Percentiles rank a stretch among this genome's conserved stretches.
phyloP scores from a whole-genome alignment of 306 rosid species.

The Vigna mungo region DNA sequence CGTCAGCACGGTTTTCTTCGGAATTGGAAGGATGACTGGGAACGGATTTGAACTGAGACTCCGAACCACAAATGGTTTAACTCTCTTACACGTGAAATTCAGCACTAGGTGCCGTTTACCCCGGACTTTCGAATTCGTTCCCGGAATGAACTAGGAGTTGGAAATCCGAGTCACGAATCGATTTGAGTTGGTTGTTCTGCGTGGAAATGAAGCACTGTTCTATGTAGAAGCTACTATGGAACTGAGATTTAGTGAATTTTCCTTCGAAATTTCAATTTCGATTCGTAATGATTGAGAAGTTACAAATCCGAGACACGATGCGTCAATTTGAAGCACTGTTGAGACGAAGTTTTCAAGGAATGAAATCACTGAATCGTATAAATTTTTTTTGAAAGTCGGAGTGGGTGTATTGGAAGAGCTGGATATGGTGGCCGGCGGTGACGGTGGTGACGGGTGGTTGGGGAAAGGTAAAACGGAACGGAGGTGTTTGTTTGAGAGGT shows the following conservation, averaged over 20 bases:
- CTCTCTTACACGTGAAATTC: constrained; percentile 19
- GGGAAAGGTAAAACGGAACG: constrained; percentile 25
- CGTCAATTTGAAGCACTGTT: constrained; percentile 25
- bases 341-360: not conserved
- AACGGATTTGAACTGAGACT: not conserved
- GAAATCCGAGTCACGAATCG: not conserved
- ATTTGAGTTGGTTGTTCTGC: constrained; percentile 18
- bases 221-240: not conserved
- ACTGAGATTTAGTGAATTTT: not conserved
- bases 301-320: constrained; percentile 1
- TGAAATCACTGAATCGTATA: not conserved
- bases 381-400: not conserved
- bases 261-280: not conserved
- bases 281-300: not conserved
- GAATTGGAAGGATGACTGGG: not conserved
- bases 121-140: not conserved
- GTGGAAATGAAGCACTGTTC: not conserved
- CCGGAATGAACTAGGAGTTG: not conserved
- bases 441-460: constrained; percentile 28
- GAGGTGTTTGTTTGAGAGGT: constrained; percentile 50
- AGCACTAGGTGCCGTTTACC: not conserved
- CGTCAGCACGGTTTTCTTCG: not conserved
- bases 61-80: constrained; percentile 1
- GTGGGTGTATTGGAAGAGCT: not conserved
- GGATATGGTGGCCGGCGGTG: not conserved